Base-by-base conservation (phyloP, 164 flowering plant genomes). In the Stephania cephalantha region DNA sequence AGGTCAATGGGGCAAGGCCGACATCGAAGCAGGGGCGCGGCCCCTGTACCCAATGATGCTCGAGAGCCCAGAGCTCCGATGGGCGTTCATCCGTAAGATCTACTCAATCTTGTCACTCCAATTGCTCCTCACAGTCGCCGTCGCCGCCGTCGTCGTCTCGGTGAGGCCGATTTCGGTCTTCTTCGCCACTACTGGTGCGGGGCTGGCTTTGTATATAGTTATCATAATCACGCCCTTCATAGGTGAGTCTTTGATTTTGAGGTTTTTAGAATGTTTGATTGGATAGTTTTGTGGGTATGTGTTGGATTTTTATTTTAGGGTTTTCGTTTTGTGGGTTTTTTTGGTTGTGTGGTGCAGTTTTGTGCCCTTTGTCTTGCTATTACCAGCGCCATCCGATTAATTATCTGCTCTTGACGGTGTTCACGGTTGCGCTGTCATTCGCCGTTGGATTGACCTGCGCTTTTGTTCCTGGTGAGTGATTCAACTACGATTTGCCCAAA, bases 51-150 rank as follows among this genome's bases (percentile, higher is more conserved):
- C 95, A 18, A 79, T 46, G 79, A 90, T 91, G 97, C 70, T 79
- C 30, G 98, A 93, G 82, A 75, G 69, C 15, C 94, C 92, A 2
- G 79, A 91, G 81, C 79, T 89, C 20, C 85, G 95, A 8, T 93
- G 97, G 97, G 83, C 88, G 5, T 91, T 93, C 76, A 91, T 93
- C 8, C 79, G 97, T 6, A 93, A 93, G 74, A 81, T 93, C 10
- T 93, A 91, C 78, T 1, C 81, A 0, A 89, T 91, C 52, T 7
- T 91, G 9, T 17, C 87, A 30, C 9, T 86, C 3, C 97, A 94
- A 58, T 70, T 94, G 76, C 85, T 94, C 25, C 80, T 86, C 69
- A 94, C 98, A 15, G 67, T 82, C 29, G 93, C 83, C 46, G 88
- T 94, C 7, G 88, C 90, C 5, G 78, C 90, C 69, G 81, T 82